Evolutionary conservation across 108 stramenopile genomes (phyloP), one percentile per base, ranked within the genome.

Genomic region (Nitzschia palea): DNA sequence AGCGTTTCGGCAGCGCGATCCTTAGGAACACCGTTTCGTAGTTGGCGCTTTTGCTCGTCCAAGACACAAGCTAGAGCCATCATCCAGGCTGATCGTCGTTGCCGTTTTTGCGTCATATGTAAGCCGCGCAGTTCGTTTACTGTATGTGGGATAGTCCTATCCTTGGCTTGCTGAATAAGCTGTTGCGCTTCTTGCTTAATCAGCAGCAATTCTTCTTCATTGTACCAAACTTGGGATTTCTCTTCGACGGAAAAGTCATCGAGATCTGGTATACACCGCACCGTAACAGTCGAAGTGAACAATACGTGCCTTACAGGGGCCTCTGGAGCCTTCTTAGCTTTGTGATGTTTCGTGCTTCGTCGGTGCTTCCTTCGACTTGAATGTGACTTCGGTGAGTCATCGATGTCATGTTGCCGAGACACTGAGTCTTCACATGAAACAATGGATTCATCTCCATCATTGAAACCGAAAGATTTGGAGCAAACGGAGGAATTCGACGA

Each of bases 401-500:
- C n/a, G n/a, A n/a, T n/a, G n/a, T n/a, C n/a, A n/a, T n/a, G n/a
- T n/a, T n/a, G n/a, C n/a, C n/a, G n/a, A n/a, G n/a, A n/a, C n/a
- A n/a, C n/a, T n/a, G n/a, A n/a, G n/a, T n/a, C n/a, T 12, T 20
- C 8, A 20, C 22, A n/a, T 5, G 47, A 48, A 4, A 20, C 18
- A 20, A 48, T 48, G 18, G 47, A 48, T 48, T 48, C 47, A 48
- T 48, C 47, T 12, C 15, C 47, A 48, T 48, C 47, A 20, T 48
- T 48, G 47, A 48, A 48, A 20, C 47, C 47, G 22, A 48, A 48
- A 20, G 47, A 48, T 20, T 48, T 48, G 17, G 47, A 48, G n/a
- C 47, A 48, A n/a, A 48, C n/a, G 47, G 47, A 48, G n/a, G 47
- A 48, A 20, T 48, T 48, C 15, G 47, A 48, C 15, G 47, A 48